Percentiles rank a stretch among this genome's conserved stretches.
These are phyloP conservation scores for Leptographium flavum DNA, from an alignment of 2,329 filamentous ascomycete species.

Conservation along the genomic window DNA sequence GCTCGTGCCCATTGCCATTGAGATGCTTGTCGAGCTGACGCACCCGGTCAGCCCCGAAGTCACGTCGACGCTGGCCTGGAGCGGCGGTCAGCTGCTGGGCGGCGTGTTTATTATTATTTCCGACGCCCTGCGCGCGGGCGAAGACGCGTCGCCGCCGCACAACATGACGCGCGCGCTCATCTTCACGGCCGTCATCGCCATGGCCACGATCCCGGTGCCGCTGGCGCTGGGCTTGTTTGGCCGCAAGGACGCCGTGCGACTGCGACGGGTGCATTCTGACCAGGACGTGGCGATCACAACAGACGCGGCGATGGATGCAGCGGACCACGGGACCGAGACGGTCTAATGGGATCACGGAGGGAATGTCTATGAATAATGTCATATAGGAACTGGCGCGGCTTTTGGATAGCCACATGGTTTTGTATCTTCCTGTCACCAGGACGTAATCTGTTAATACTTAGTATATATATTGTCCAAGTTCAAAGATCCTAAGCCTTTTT, in stretches of 20 bases:
- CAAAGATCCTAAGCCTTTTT: too few relatives aligned
- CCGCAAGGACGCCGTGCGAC: constrained; percentile 30
- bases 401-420: too few relatives aligned
- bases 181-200: constrained; percentile 61
- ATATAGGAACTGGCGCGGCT: too few relatives aligned
- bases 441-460: not conserved
- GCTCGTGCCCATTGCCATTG: constrained; percentile 70
- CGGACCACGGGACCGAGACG: too few relatives aligned
- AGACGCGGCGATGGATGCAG: too few relatives aligned
- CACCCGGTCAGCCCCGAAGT: constrained; percentile 80
- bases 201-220: constrained; percentile 51
- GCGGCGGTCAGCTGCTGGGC: constrained; percentile 71
- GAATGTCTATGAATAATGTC: too few relatives aligned
- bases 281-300: not conserved
- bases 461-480: too few relatives aligned
- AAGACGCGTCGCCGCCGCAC: constrained; percentile 39
- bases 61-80: constrained; percentile 72
- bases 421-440: too few relatives aligned
- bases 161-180: constrained; percentile 67
- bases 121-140: constrained; percentile 52
- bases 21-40: constrained; percentile 76
- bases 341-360: too few relatives aligned
- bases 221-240: constrained; percentile 60
- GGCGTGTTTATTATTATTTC: constrained; percentile 73
- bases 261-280: constrained; percentile 36